Base-by-base conservation (phyloP, 305 asterid genomes). In the Caryopteris hybrid region DNA sequence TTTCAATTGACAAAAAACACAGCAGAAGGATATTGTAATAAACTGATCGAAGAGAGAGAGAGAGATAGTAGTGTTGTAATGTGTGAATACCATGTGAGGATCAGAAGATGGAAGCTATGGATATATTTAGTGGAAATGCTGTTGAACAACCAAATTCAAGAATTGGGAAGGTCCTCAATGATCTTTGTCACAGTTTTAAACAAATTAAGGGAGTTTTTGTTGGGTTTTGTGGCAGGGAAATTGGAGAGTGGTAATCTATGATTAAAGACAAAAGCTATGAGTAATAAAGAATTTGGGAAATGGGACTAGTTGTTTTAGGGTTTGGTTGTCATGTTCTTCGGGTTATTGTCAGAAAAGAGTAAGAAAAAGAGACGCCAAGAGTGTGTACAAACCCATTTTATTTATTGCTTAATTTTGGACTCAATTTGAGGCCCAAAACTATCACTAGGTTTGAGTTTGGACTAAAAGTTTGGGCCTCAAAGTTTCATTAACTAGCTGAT, bases 251-350 rank as follows among this genome's bases (percentile, higher is more conserved):
- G 6, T 59, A n/a, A 10, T 59, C 1, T 50, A 55, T 36, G 47
- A 64, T 46, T 11, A 43, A 45, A 51, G 67, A 38, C 70, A 57
- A 69, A 78, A 76, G 58, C 58, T 38, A 63, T 73, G 82, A 60
- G 16, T 51, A 22, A 20, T 71, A 71, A 47, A 47, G 33, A 64
- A 68, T 41, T 47, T n/a, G 65, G 50, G 59, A 17, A 38, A 23
- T 46, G 18, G 38, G 12, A 13, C 10, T 48, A 4, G 39, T 34
- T 43, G 29, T 34, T 61, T 46, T 22, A 23, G 2, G 65, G 59
- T 45, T 69, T 56, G 58, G 61, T 39, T 53, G 51, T 55, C 75
- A 69, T 55, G 75, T 63, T 21, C 14, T 45, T 13, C 6, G 31
- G 27, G 70, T 60, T 61, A 45, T 21, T 17, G 34, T 46, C 21